Conservation (phyloP, 495 filamentous ascomycete species). For the Baudoinia panamericana region DNA sequence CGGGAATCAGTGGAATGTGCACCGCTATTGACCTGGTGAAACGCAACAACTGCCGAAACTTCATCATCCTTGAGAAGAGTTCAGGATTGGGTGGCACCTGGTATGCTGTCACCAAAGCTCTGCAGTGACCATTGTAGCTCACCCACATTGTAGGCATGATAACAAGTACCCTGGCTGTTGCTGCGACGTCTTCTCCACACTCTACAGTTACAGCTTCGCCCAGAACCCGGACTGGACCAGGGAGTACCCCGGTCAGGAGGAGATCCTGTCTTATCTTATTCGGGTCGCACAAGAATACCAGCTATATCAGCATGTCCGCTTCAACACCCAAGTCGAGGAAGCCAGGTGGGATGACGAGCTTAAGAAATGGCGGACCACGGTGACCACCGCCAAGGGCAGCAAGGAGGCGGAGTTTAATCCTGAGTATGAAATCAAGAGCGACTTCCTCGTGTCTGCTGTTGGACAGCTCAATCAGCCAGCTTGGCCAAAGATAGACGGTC, state of each 20-base stretch:
- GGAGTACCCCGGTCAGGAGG: constrained; percentile 39
- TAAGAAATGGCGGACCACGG: constrained; percentile 42
- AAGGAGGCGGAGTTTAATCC: constrained; percentile 36
- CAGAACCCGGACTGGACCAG: constrained; percentile 51
- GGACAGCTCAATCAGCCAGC: constrained; percentile 49
- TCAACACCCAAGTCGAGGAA: constrained; percentile 39
- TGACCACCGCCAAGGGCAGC: constrained; percentile 30
- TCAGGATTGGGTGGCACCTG: constrained; percentile 44
- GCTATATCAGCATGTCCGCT: constrained; percentile 43
- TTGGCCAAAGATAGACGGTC: constrained; percentile 45
- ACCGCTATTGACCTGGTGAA: constrained; percentile 46
- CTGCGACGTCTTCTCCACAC: constrained; percentile 38
- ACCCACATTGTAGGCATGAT: constrained; percentile 28
- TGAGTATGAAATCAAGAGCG: constrained; percentile 36
- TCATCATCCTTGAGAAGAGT: constrained; percentile 43
- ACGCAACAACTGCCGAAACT: constrained; percentile 39
- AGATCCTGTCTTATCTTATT: constrained; percentile 47
- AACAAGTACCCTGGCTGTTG: constrained; percentile 43
- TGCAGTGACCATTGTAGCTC: neutral
- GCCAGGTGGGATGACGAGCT: constrained; percentile 43
- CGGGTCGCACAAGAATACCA: constrained; percentile 46
- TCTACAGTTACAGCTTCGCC: constrained; percentile 57
- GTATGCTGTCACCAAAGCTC: too few species aligned
- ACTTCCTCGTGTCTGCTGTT: constrained; percentile 52
- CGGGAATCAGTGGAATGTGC: constrained; percentile 41